Evolutionary conservation across 2,329 filamentous ascomycete species (phyloP), one percentile per base, ranked within the genome.

Genomic region (Amesomyces nigricolor): DNA sequence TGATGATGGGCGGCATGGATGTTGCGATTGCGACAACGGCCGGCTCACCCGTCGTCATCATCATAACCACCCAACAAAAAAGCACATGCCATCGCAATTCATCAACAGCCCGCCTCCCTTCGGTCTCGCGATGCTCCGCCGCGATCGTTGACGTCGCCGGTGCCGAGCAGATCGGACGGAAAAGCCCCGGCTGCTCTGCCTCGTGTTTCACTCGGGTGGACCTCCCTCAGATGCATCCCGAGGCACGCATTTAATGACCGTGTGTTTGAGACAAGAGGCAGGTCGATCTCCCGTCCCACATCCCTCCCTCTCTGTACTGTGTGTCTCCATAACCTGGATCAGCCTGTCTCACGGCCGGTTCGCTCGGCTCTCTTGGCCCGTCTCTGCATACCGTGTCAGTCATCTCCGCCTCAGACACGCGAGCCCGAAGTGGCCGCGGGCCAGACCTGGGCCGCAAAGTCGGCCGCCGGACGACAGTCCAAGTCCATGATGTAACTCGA

Each of bases 391-490:
- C 53, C 42, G 43, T 52, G 9, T 35, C 55, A 58, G 58, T 54
- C 50, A 58, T 56, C 39, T 52, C 46, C 46, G 49, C 53, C 49
- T 60, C 52, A 58, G 44, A 53, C 52, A 56, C 22, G 32, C 37
- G 47, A 48, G 29, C 58, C 55, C 44, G 40, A 60, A 58, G 22
- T n/a, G 22, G 16, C 40, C 53, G 22, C 22, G 22, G 22, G 22
- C 22, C 22, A 26, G 22, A 6, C 22, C 22, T 26, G 22, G 22
- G 22, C 22, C 22, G 22, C 22, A 26, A 35, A 10, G 32, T 35
- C 32, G 32, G 32, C 8, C 32, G 32, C 32, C 11, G 32, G 32
- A 10, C 9, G 32, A 9, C 32, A 26, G 22, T 26, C 22, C 22
- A 26, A 26, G 32, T 35, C 32, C 42, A 54, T 56, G 54, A 51